These are phyloP conservation scores for Globisporangium recalcitrans DNA, from an alignment of 352 stramenopile genomes.

Conservation along the genomic window DNA sequence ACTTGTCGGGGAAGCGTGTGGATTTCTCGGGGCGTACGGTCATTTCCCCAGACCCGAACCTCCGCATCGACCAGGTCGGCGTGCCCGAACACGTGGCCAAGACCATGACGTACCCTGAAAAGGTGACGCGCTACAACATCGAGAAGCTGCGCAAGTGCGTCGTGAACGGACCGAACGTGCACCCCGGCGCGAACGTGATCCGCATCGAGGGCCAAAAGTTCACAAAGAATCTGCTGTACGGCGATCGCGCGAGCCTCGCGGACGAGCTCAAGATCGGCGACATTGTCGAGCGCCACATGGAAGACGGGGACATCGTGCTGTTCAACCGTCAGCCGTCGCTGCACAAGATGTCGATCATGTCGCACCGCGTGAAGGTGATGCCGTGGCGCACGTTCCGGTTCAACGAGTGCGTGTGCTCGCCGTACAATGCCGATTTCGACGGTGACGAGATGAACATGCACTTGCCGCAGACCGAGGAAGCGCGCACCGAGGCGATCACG, in stretches of 20 bases:
- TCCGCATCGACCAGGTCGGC: constrained; percentile 92
- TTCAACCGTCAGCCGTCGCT: constrained; percentile 99
- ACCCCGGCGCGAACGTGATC: constrained; percentile 96
- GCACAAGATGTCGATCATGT: constrained; percentile 99
- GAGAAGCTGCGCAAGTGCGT: constrained; percentile 94
- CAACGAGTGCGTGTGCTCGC: constrained; percentile 99
- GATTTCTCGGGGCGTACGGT: constrained; percentile 99
- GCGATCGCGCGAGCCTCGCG: constrained; percentile 90
- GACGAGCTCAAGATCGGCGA: constrained; percentile 95
- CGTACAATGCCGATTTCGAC: constrained; percentile 99
- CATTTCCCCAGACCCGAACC: constrained; percentile 98
- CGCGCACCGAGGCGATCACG: constrained; percentile 93
- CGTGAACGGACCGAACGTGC: constrained; percentile 93
- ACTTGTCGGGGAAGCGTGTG: constrained; percentile 98
- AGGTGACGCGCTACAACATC: constrained; percentile 97
- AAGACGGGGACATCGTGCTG: constrained; percentile 98
- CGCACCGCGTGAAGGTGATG: constrained; percentile 89
- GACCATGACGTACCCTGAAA: constrained; percentile 98
- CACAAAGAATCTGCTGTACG: constrained; percentile 92
- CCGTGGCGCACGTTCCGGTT: constrained; percentile 99
- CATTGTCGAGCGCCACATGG: constrained; percentile 99
- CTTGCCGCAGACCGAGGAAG: constrained; percentile 98
- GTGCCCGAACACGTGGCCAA: constrained; percentile 95
- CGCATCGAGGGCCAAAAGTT: constrained; percentile 83
- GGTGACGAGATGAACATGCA: constrained; percentile 99